Conservation (phyloP, 805 yeast genomes). For the Wickerhamomyces pijperi region DNA sequence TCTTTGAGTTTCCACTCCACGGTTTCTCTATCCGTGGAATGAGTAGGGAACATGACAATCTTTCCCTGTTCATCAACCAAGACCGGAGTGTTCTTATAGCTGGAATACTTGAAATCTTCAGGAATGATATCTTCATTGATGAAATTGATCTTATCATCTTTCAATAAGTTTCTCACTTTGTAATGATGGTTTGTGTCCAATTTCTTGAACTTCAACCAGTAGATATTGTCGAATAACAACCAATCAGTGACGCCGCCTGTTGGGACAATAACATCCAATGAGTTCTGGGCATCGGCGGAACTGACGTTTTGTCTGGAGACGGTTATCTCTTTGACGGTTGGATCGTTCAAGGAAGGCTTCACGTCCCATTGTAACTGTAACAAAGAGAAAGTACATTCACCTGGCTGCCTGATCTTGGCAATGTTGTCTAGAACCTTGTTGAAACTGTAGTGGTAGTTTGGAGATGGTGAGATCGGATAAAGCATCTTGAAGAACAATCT, state of each 20-base stretch:
- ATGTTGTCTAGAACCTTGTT: conserved; percentile 8
- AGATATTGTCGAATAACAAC: conserved; percentile 29
- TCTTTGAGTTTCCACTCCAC: conserved; percentile 11
- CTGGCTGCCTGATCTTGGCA: conserved; percentile 3
- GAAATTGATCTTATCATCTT: conserved; percentile 6
- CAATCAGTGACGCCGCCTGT: conserved; percentile 18
- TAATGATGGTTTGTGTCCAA: conserved; percentile 2
- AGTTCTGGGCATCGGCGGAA: neutral
- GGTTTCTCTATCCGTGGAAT: neutral
- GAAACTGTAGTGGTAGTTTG: conserved; percentile 15
- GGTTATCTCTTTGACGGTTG: conserved; percentile 3
- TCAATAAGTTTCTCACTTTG: conserved; percentile 7
- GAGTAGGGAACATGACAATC: conserved; percentile 10
- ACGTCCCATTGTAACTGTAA: conserved; percentile 15
- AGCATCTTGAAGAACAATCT: conserved; percentile 17
- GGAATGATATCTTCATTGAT: conserved; percentile 2
- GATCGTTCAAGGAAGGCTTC: conserved; percentile 3
- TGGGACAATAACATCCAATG: neutral
- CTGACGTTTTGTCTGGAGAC: neutral
- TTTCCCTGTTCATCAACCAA: conserved; percentile 7
- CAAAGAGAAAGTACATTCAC: conserved; percentile 10
- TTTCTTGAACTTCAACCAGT: conserved; percentile 22
- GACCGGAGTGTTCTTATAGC: conserved; percentile 11
- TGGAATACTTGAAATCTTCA: conserved; percentile 8
- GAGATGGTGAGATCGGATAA: conserved; percentile 20